A percentile compares a stretch with the other conserved stretches of the same genome.
phyloP scores from a whole-genome alignment of 164 flowering plant species.

The Macadamia integrifolia region DNA sequence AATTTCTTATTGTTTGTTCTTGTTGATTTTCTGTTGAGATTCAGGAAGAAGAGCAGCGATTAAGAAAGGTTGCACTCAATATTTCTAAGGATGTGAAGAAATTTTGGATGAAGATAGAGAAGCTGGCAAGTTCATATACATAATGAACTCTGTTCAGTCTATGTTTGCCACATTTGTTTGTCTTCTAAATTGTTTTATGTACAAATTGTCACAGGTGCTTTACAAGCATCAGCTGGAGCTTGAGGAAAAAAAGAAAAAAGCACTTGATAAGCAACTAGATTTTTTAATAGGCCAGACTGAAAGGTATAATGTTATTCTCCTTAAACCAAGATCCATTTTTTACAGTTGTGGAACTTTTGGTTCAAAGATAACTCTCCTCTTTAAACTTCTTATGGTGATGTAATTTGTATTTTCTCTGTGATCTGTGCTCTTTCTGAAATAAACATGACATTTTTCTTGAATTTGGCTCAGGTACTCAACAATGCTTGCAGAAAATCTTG shows the following conservation, averaged over 20 bases:
- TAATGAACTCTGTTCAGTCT: conserved; percentile 3
- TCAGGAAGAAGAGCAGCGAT: conserved; percentile 91
- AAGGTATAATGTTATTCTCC: conserved; percentile 40
- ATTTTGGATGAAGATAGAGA: conserved; percentile 96
- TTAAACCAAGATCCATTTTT: neutral
- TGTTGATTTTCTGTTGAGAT: conserved; percentile 6
- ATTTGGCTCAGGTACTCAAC: conserved; percentile 78
- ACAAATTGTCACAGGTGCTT: conserved; percentile 51
- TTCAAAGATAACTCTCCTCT: neutral
- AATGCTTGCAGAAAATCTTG: conserved; percentile 97
- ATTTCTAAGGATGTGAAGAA: conserved; percentile 97
- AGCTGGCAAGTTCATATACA: conserved; percentile 59
- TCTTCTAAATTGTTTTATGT: neutral
- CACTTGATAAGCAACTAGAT: conserved; percentile 96
- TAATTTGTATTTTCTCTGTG: neutral
- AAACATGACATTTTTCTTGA: neutral
- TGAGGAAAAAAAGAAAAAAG: conserved; percentile 83
- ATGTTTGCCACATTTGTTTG: neutral
- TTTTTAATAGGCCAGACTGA: conserved; percentile 97
- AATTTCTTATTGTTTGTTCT: neutral
- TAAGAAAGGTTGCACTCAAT: conserved; percentile 83
- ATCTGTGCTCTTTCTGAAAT: neutral
- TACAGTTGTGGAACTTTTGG: neutral
- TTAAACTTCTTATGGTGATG: conserved; percentile 2
- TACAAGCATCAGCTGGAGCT: conserved; percentile 95